These are phyloP conservation scores for Rhinocladiella similis DNA, from an alignment of 2,329 filamentous ascomycete genomes.

Conservation along the genomic window DNA sequence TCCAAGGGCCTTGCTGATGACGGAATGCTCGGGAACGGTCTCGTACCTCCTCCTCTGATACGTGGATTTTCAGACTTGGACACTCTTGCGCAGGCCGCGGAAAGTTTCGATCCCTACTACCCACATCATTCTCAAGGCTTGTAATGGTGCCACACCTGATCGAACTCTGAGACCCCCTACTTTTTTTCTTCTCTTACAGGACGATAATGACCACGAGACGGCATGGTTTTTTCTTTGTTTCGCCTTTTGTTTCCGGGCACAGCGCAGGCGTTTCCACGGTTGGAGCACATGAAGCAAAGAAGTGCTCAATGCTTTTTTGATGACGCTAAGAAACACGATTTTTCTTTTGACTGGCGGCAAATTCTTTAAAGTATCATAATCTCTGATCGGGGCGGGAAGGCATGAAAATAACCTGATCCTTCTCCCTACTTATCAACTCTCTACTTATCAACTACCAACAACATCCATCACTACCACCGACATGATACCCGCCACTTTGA, in stretches of 20 bases:
- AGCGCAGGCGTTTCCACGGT: neutral
- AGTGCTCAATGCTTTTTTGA: neutral
- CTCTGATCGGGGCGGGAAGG: too few relatives aligned
- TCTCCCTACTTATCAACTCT: too few relatives aligned
- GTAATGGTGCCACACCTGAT: conserved; percentile 7
- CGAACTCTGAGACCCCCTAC: neutral
- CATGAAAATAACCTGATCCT: too few relatives aligned
- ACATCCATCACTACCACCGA: too few relatives aligned
- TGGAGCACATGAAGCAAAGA: neutral
- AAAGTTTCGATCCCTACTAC: conserved; percentile 28
- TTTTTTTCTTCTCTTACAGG: neutral
- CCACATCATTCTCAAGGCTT: conserved; percentile 21
- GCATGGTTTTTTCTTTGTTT: neutral
- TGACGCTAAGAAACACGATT: neutral
- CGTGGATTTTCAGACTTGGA: conserved; percentile 32
- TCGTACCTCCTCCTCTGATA: conserved; percentile 21
- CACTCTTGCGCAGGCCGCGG: conserved; percentile 30
- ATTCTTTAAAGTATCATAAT: too few relatives aligned
- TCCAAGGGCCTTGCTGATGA: conserved; percentile 4
- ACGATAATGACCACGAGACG: neutral
- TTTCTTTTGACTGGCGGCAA: neutral
- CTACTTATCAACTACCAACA: too few relatives aligned
- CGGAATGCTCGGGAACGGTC: conserved; percentile 1
- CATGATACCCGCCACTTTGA: too few relatives aligned
- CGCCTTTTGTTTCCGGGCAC: neutral